Evolutionary conservation across 495 filamentous ascomycete species (phyloP).

Genomic region (Delitschia confertaspora): DNA sequence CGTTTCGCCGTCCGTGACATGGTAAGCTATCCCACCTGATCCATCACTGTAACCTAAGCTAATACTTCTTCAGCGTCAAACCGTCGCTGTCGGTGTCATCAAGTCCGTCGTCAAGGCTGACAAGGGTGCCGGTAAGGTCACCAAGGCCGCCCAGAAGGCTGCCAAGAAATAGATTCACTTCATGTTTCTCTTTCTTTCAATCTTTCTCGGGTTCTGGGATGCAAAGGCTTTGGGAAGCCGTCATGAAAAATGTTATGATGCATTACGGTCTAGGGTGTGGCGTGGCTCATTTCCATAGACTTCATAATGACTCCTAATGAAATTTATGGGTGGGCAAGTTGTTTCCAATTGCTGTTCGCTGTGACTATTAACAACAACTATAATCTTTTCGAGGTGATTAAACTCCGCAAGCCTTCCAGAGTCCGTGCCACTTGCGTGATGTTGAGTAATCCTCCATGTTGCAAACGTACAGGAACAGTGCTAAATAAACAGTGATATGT

Average conservation of each 20-base stretch:
- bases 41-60: constrained; percentile 1
- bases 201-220: constrained; percentile 19
- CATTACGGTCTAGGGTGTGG: constrained; percentile 20
- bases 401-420: no score
- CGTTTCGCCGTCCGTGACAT: constrained; percentile 93
- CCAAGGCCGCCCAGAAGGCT: constrained; percentile 61
- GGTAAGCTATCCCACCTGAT: constrained; percentile 22
- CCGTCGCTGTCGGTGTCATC: constrained; percentile 96
- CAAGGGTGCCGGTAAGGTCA: constrained; percentile 64
- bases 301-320: constrained; percentile 28
- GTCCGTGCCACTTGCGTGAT: no score
- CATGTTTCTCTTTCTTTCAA: constrained; percentile 11
- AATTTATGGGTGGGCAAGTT: constrained; percentile 26
- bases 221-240: constrained; percentile 13
- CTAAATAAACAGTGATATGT: no score
- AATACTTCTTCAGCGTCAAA: constrained; percentile 49
- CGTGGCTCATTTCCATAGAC: constrained; percentile 28
- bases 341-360: no score
- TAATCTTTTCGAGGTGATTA: no score
- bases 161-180: constrained; percentile 49
- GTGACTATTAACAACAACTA: no score
- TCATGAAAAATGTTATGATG: constrained; percentile 20
- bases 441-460: no score
- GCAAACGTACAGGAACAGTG: background rate
- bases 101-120: constrained; percentile 70